phyloP scores from a whole-genome alignment of 1,284 basidiomycete genomes.

The Rhodotorula sp. region DNA sequence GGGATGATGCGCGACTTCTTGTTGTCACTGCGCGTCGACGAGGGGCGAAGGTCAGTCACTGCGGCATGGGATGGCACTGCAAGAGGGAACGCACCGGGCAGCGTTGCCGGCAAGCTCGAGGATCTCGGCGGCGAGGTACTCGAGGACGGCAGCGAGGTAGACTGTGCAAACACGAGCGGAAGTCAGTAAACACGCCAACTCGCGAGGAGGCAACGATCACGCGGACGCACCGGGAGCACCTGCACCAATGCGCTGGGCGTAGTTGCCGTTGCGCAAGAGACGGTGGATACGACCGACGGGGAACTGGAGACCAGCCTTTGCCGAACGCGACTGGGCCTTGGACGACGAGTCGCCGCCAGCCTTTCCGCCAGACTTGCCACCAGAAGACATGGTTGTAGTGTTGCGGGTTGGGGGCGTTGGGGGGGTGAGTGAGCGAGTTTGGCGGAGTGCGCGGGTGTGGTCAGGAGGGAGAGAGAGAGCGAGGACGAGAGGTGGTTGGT shows the following conservation, averaged over 20 bases:
- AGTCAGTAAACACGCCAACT: too few species aligned
- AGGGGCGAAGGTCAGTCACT: too few species aligned
- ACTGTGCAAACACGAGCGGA: background rate
- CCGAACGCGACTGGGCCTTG: constrained; percentile 54
- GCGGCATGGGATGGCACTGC: too few species aligned
- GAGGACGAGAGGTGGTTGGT: too few species aligned
- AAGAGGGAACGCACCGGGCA: constrained; percentile 15
- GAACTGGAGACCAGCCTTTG: constrained; percentile 78
- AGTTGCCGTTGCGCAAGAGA: constrained; percentile 55
- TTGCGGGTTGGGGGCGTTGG: too few species aligned
- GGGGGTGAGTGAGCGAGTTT: too few species aligned
- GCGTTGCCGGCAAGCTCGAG: constrained; percentile 51
- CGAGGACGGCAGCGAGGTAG: constrained; percentile 50
- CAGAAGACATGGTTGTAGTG: too few species aligned
- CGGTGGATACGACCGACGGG: constrained; percentile 86
- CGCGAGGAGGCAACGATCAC: too few species aligned
- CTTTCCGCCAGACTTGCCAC: too few species aligned
- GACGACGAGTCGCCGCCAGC: constrained; percentile 53
- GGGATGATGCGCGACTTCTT: constrained; percentile 80
- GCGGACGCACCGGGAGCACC: constrained; percentile 65
- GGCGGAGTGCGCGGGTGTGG: too few species aligned
- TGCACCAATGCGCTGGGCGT: constrained; percentile 67
- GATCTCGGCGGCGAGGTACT: constrained; percentile 53
- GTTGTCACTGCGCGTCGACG: constrained; percentile 10
- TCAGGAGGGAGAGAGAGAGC: too few species aligned